These are phyloP conservation scores for Aspergillus transmontanensis DNA, from an alignment of 2,329 filamentous ascomycete species.

Conservation along the genomic window DNA sequence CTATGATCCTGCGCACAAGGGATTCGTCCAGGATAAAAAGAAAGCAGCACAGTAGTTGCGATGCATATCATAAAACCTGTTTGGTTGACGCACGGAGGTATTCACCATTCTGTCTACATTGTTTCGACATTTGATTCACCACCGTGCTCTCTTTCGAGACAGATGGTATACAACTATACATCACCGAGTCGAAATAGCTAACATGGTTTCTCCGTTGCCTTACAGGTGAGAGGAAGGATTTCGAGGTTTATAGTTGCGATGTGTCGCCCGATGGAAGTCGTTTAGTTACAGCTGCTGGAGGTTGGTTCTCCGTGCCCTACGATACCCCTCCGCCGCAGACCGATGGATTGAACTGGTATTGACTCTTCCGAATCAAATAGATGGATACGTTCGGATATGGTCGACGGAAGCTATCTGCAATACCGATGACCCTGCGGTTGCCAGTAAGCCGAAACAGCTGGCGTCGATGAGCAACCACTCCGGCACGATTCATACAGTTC, in stretches of 20 bases:
- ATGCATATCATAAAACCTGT: conserved; percentile 93
- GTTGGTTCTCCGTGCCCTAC: conserved; percentile 50
- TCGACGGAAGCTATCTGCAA: conserved; percentile 92
- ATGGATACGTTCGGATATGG: conserved; percentile 97
- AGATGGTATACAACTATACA: not conserved
- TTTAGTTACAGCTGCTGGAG: conserved; percentile 90
- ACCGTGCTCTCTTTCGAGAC: not conserved
- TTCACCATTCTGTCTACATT: conserved; percentile 8
- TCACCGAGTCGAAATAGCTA: conserved; percentile 14
- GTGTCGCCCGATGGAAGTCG: conserved; percentile 91
- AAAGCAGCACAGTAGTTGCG: conserved; percentile 17
- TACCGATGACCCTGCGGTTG: conserved; percentile 70
- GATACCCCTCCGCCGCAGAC: not conserved
- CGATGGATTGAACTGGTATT: conserved; percentile 1
- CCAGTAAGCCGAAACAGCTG: conserved; percentile 81
- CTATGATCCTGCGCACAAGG: conserved; percentile 13
- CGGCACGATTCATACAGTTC: conserved; percentile 93
- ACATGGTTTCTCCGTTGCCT: conserved; percentile 8
- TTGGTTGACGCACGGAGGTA: conserved; percentile 93
- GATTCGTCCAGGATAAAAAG: conserved; percentile 6
- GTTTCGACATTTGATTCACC: not conserved
- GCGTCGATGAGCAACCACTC: conserved; percentile 98
- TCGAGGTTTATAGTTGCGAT: conserved; percentile 98
- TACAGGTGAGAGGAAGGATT: conserved; percentile 91
- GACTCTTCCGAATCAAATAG: conserved; percentile 46